A percentile compares a stretch with the other conserved stretches of the same genome.
Conservation (phyloP, 2,329 filamentous ascomycete genomes). For the Alternaria sp. region DNA sequence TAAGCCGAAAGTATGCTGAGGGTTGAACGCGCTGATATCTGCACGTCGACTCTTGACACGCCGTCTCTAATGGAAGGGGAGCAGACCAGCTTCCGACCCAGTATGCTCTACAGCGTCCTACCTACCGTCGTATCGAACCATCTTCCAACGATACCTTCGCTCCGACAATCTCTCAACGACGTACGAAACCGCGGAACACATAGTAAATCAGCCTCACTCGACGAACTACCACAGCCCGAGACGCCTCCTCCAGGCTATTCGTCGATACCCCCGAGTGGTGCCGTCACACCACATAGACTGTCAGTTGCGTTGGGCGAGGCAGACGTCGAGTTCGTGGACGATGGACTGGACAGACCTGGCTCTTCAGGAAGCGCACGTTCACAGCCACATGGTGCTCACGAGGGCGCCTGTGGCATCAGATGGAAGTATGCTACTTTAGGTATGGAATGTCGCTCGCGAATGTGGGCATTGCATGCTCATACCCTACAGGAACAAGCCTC, state of each 20-base stretch:
- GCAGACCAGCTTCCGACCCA: constrained; percentile 36
- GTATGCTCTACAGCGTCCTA: constrained; percentile 61
- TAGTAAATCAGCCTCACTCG: constrained; percentile 21
- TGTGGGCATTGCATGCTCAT: constrained; percentile 1
- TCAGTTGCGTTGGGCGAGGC: constrained; percentile 25
- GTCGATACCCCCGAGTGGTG: constrained; percentile 34
- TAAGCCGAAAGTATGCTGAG: constrained; percentile 21
- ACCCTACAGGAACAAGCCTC: constrained; percentile 53
- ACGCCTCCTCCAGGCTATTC: constrained; percentile 50
- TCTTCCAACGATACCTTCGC: constrained; percentile 59
- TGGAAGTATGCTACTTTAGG: constrained; percentile 62
- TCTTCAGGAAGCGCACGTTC: constrained; percentile 28
- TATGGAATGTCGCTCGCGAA: constrained; percentile 20
- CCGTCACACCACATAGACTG: constrained; percentile 22
- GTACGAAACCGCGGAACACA: constrained; percentile 27
- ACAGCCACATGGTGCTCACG: constrained; percentile 31
- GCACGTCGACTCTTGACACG: constrained; percentile 13
- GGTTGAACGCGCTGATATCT: background rate
- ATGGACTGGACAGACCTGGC: constrained; percentile 30
- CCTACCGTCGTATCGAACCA: constrained; percentile 60
- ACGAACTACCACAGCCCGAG: constrained; percentile 27
- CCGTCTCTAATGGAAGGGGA: constrained; percentile 11
- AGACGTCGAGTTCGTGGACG: constrained; percentile 31
- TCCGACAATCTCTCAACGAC: constrained; percentile 48
- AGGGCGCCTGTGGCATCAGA: constrained; percentile 50